Evolutionary conservation across 495 filamentous ascomycete genomes (phyloP).

Genomic region (Lasiosphaeriaceae sp.): DNA sequence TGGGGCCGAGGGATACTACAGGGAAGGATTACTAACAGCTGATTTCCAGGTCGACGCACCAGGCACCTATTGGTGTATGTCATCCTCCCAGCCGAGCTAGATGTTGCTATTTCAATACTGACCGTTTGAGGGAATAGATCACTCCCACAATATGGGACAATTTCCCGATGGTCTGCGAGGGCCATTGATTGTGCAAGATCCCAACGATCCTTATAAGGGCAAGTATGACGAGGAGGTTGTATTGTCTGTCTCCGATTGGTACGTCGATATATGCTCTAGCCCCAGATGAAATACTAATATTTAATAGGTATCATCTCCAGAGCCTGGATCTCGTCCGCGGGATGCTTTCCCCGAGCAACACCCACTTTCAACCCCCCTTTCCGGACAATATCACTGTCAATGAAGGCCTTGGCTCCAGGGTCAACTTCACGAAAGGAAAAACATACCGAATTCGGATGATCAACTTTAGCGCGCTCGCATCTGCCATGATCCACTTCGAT

Average conservation of each 20-base stretch:
- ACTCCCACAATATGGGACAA: conserved; percentile 68
- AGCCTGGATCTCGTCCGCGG: conserved; percentile 50
- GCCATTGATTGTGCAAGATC: conserved; percentile 68
- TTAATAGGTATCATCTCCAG: conserved; percentile 59
- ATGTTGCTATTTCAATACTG: conserved; percentile 7
- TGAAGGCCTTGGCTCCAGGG: conserved; percentile 53
- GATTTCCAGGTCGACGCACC: conserved; percentile 50
- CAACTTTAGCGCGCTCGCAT: conserved; percentile 63
- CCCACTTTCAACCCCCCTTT: conserved; percentile 52
- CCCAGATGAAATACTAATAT: conserved; percentile 32
- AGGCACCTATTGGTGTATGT: conserved; percentile 79
- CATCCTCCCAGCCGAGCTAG: background rate
- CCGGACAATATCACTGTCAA: conserved; percentile 64
- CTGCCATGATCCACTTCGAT: conserved; percentile 59
- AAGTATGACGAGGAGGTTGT: conserved; percentile 65
- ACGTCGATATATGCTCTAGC: conserved; percentile 4
- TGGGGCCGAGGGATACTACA: no score
- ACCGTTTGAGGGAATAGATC: conserved; percentile 38
- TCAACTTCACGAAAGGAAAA: conserved; percentile 62
- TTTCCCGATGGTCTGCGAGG: conserved; percentile 77
- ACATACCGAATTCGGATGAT: conserved; percentile 75
- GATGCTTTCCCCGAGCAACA: conserved; percentile 53
- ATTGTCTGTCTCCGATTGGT: conserved; percentile 58
- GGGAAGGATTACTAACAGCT: conserved; percentile 5
- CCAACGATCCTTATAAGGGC: conserved; percentile 55